Evolutionary conservation across 2,329 filamentous ascomycete species (phyloP).

Genomic region (Dothidotthia symphoricarpi): DNA sequence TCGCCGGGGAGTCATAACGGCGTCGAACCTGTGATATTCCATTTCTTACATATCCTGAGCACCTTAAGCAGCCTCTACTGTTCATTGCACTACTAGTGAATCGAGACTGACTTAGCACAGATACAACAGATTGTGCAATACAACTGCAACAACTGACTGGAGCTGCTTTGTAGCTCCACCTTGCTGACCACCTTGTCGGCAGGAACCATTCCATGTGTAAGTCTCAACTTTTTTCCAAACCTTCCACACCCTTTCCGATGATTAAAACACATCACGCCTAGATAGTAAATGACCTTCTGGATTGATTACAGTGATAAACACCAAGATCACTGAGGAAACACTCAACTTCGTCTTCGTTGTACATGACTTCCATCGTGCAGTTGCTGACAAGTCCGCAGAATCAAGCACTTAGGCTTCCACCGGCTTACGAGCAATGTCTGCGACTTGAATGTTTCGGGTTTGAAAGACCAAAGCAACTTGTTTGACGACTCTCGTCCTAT

Average conservation of each 20-base stretch:
- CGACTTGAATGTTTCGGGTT: constrained; percentile 1
- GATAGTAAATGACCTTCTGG: constrained; percentile 65
- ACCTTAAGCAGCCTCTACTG: constrained; percentile 11
- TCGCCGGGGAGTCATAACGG: constrained; percentile 88
- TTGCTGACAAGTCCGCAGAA: constrained; percentile 28
- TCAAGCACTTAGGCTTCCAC: not conserved
- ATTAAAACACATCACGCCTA: constrained; percentile 62
- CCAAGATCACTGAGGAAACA: constrained; percentile 66
- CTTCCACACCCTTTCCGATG: constrained; percentile 52
- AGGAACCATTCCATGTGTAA: constrained; percentile 9
- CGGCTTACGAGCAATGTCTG: constrained; percentile 4
- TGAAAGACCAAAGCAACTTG: constrained; percentile 3
- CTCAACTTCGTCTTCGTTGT: constrained; percentile 13
- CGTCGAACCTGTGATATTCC: constrained; percentile 76
- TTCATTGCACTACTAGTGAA: not conserved
- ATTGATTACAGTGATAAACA: constrained; percentile 59
- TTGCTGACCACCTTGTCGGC: not conserved
- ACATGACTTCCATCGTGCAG: constrained; percentile 3
- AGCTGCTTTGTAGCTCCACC: not conserved
- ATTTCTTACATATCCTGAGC: constrained; percentile 99
- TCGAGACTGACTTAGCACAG: constrained; percentile 15
- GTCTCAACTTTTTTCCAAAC: constrained; percentile 3
- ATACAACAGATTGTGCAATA: not conserved
- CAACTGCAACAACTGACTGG: not conserved
- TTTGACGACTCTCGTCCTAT: not conserved